phyloP scores from a whole-genome alignment of 768 basidiomycete genomes.

The Pulveroboletus frians region DNA sequence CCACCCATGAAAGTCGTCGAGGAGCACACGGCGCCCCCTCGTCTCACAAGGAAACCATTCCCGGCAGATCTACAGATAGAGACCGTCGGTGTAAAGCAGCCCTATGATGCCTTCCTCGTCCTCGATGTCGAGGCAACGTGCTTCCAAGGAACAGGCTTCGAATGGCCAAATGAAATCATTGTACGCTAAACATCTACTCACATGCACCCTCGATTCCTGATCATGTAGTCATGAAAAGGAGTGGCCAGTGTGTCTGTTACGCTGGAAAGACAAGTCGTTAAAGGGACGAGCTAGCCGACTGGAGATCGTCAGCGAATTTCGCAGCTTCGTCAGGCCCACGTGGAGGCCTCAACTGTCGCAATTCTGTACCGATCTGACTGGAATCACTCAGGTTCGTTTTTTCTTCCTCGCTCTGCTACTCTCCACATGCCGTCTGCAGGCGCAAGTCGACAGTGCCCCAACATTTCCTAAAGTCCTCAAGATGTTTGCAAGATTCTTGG shows the following conservation, averaged over 20 bases:
- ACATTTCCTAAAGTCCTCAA: constrained; percentile 65
- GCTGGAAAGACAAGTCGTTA: constrained; percentile 63
- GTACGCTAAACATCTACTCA: constrained; percentile 41
- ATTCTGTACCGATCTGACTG: constrained; percentile 86
- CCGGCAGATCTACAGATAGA: constrained; percentile 8
- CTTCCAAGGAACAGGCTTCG: constrained; percentile 54
- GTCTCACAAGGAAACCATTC: constrained; percentile 1
- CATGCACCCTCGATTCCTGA: constrained; percentile 6
- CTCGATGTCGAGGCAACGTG: constrained; percentile 91
- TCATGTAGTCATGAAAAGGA: constrained; percentile 49
- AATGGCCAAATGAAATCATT: constrained; percentile 94
- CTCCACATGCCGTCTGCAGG: constrained; percentile 39
- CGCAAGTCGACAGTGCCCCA: constrained; percentile 75
- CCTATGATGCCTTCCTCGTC: constrained; percentile 78
- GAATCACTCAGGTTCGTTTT: constrained; percentile 81
- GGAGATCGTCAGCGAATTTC: constrained; percentile 75
- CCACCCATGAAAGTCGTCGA: constrained; percentile 7
- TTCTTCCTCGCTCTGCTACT: constrained; percentile 6
- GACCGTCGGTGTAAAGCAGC: constrained; percentile 32
- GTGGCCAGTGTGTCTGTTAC: constrained; percentile 85
- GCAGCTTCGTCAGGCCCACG: constrained; percentile 80
- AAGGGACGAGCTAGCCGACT: constrained; percentile 52
- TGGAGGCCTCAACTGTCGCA: constrained; percentile 77
- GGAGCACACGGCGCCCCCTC: neutral
- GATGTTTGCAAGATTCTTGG: constrained; percentile 61